phyloP scores from a whole-genome alignment of 169 alveolate species.

The Plasmodium cynomolgi region DNA sequence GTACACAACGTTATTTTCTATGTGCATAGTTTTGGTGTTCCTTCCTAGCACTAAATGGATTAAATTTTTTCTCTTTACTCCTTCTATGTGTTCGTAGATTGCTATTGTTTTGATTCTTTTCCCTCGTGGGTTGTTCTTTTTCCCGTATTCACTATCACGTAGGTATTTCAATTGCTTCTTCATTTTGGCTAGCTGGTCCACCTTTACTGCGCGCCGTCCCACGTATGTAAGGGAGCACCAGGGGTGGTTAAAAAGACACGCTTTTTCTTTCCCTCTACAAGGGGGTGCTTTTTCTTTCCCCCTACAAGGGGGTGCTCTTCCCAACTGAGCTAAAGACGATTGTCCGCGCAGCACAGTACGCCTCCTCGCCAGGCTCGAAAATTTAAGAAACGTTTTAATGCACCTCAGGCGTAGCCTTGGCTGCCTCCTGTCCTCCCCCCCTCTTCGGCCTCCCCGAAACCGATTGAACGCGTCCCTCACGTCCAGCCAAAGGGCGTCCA shows the following conservation, averaged over 20 bases:
- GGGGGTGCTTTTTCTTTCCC: not conserved
- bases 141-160: not conserved
- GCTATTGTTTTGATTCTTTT: constrained; percentile 63
- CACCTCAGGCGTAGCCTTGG: not conserved
- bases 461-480: constrained; percentile 9
- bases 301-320: not conserved
- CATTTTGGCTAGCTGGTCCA: not conserved
- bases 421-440: not conserved
- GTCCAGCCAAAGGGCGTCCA: constrained; percentile 18
- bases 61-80: constrained; percentile 50
- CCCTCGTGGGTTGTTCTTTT: not conserved
- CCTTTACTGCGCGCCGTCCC: not conserved
- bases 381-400: not conserved
- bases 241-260: not conserved
- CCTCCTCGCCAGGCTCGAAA: not conserved
- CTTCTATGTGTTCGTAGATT: constrained; percentile 67
- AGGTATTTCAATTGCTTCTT: not conserved
- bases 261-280: not conserved
- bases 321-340: not conserved
- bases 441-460: not conserved
- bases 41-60: constrained; percentile 66
- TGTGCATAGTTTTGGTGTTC: constrained; percentile 37
- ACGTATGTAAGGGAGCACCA: not conserved
- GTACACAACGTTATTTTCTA: constrained; percentile 78
- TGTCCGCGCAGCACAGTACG: not conserved